Percentiles rank a stretch among this genome's conserved stretches.
Conservation (phyloP, 495 filamentous ascomycete species). For the Penicillium psychrofluorescens region DNA sequence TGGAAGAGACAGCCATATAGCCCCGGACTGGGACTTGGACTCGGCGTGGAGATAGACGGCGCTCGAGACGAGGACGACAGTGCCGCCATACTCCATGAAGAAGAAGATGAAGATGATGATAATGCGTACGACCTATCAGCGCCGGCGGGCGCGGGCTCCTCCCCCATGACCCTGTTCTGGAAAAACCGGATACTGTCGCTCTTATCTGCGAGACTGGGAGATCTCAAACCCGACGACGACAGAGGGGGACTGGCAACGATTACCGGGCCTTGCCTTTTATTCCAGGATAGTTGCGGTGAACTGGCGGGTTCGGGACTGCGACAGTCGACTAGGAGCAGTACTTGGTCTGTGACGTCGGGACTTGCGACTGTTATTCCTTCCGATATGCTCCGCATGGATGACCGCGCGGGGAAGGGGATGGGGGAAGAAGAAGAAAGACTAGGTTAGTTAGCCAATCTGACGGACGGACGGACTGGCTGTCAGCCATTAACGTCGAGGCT, state of each 20-base stretch:
- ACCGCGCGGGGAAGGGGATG: constrained; percentile 1
- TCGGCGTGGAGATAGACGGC: not conserved
- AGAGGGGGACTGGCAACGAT: no score
- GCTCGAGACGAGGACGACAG: constrained; percentile 5
- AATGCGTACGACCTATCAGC: constrained; percentile 4
- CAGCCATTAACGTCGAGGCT: no score
- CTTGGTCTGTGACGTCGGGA: not conserved
- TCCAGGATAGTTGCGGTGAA: no score
- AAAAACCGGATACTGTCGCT: no score
- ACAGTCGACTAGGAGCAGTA: no score
- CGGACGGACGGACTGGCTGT: no score
- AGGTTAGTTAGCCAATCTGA: no score
- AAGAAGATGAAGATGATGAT: constrained; percentile 14
- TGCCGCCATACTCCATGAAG: constrained; percentile 8
- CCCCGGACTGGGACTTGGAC: constrained; percentile 1
- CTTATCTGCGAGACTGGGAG: no score
- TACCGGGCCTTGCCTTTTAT: no score
- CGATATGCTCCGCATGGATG: constrained; percentile 14
- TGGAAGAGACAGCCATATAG: constrained; percentile 38
- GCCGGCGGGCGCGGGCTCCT: not conserved
- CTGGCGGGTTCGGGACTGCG: no score
- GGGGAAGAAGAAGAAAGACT: not conserved
- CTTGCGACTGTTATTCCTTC: not conserved
- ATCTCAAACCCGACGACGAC: no score
- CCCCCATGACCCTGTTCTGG: not conserved